Conservation (phyloP, 768 basidiomycete species). For the Albatrellus ellisii region DNA sequence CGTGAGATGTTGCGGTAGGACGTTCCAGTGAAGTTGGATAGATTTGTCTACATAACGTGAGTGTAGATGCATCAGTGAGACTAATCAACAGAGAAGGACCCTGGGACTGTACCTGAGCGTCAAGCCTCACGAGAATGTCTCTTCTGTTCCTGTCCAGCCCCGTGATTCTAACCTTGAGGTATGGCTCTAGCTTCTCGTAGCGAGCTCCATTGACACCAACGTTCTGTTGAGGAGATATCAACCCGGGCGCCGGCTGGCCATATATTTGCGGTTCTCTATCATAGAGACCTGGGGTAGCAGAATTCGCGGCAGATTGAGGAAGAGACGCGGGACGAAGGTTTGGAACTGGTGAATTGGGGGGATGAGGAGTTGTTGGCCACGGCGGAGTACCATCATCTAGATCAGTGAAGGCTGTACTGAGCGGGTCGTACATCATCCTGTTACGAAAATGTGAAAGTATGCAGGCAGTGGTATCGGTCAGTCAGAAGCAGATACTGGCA, state of each 20-base stretch:
- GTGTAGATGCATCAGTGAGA: not conserved
- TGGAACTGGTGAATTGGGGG: slow-evolving; percentile 57
- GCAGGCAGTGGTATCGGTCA: not conserved
- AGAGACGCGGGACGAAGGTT: slow-evolving; percentile 47
- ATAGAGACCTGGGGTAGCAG: slow-evolving; percentile 31
- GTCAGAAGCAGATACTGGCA: too few relatives aligned
- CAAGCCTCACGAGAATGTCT: slow-evolving; percentile 88
- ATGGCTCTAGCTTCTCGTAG: slow-evolving; percentile 70
- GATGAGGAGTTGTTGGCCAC: slow-evolving; percentile 75
- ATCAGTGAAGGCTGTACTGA: slow-evolving; percentile 38
- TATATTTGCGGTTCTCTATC: slow-evolving; percentile 80
- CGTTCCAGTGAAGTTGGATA: slow-evolving; percentile 80
- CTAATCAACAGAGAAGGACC: not conserved
- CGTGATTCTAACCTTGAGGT: slow-evolving; percentile 80
- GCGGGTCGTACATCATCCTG: slow-evolving; percentile 56
- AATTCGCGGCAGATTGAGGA: slow-evolving; percentile 20
- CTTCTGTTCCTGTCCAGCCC: slow-evolving; percentile 89
- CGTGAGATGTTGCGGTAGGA: slow-evolving; percentile 91
- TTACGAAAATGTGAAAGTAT: not conserved
- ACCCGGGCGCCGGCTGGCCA: slow-evolving; percentile 72
- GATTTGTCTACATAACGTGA: slow-evolving; percentile 56
- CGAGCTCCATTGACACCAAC: slow-evolving; percentile 53
- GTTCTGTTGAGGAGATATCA: slow-evolving; percentile 63
- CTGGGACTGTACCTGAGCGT: slow-evolving; percentile 74
- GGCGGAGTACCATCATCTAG: slow-evolving; percentile 38